phyloP scores from a whole-genome alignment of 2,329 filamentous ascomycete genomes.

The Albifimbria verrucaria region DNA sequence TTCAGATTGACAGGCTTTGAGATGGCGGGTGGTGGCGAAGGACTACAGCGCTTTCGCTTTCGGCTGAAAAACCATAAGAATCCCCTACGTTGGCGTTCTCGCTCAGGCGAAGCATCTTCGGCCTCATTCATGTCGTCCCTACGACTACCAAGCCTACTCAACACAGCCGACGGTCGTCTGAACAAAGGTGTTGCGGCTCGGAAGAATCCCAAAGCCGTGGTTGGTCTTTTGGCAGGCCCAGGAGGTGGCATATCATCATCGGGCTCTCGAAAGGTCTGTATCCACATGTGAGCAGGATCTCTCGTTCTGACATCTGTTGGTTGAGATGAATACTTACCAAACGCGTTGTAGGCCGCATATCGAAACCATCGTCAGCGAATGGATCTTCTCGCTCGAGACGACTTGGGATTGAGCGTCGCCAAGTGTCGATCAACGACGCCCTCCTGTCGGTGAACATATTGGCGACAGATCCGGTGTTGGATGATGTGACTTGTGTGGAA shows the following conservation, averaged over 20 bases:
- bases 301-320: no score
- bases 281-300: no score
- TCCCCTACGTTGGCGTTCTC: constrained; percentile 10
- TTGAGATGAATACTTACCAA: constrained; percentile 23
- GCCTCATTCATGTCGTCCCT: not conserved
- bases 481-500: not conserved
- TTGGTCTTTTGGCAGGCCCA: constrained; percentile 13
- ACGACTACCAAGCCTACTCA: constrained; percentile 4
- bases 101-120: not conserved
- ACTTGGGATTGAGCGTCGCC: constrained; percentile 32
- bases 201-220: constrained; percentile 23
- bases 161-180: constrained; percentile 12
- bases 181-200: constrained; percentile 23
- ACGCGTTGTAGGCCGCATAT: constrained; percentile 24
- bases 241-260: constrained; percentile 3
- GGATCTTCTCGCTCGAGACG: constrained; percentile 31
- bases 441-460: constrained; percentile 11
- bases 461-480: constrained; percentile 1
- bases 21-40: constrained; percentile 8
- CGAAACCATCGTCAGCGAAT: constrained; percentile 30
- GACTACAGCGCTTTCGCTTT: constrained; percentile 22
- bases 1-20: constrained; percentile 24
- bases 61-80: constrained; percentile 21
- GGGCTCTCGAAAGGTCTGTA: constrained; percentile 20
- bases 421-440: constrained; percentile 23